These are phyloP conservation scores for Amniculicola lignicola DNA, from an alignment of 495 filamentous ascomycete species.

Conservation along the genomic window DNA sequence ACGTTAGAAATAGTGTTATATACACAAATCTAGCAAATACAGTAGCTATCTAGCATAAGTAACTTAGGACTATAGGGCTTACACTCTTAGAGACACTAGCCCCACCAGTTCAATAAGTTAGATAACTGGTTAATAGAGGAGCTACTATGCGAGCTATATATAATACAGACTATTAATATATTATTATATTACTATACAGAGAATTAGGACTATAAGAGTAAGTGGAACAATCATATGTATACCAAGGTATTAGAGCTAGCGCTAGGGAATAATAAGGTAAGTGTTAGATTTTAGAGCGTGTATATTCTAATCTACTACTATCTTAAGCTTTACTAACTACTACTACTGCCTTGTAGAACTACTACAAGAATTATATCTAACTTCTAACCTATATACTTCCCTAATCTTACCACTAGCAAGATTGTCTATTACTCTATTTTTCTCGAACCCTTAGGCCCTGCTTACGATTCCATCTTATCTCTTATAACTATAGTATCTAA, in stretches of 20 bases:
- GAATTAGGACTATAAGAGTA: background rate
- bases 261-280: background rate
- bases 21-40: conserved; percentile 10
- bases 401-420: conserved; percentile 6
- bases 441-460: conserved; percentile 4
- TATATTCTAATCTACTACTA: background rate
- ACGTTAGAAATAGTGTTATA: conserved; percentile 7
- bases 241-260: conserved; percentile 1
- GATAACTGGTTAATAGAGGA: background rate
- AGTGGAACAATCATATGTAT: background rate
- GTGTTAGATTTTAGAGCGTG: background rate
- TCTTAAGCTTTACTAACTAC: background rate
- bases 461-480: background rate
- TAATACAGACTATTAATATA: background rate
- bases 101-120: background rate
- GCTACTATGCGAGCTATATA: background rate
- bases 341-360: background rate
- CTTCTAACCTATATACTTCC: conserved; percentile 2
- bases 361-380: conserved; percentile 5
- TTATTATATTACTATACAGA: background rate
- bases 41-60: background rate
- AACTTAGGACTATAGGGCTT: background rate
- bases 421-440: conserved; percentile 7
- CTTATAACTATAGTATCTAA: conserved; percentile 8
- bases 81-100: background rate